A percentile compares a stretch with the other conserved stretches of the same genome.
Conservation (phyloP, 2,329 filamentous ascomycete species). For the Aspergillus piperis region DNA sequence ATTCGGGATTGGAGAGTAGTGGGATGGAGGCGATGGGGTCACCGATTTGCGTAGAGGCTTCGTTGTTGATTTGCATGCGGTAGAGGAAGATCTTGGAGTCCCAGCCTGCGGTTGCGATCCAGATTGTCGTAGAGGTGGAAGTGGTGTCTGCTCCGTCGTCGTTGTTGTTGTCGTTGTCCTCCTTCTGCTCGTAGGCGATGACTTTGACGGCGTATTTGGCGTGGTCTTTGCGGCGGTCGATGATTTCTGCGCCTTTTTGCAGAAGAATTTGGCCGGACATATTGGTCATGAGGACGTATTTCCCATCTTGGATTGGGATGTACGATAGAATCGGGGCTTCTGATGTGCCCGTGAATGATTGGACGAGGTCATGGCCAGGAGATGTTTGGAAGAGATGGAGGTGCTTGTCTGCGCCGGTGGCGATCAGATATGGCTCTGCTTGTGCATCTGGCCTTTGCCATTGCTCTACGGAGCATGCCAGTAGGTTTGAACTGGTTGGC, state of each 20-base stretch:
- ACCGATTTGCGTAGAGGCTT: constrained; percentile 21
- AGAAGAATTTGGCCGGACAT: constrained; percentile 62
- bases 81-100: constrained; percentile 60
- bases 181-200: constrained; percentile 37
- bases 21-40: constrained; percentile 32
- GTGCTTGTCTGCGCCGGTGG: constrained; percentile 50
- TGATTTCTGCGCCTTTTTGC: constrained; percentile 45
- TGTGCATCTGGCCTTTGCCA: constrained; percentile 25
- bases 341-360: constrained; percentile 32
- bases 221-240: constrained; percentile 58
- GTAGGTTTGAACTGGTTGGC: constrained; percentile 56
- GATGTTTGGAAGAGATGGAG: constrained; percentile 48
- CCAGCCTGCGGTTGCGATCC: constrained; percentile 63
- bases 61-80: constrained; percentile 22
- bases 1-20: constrained; percentile 58
- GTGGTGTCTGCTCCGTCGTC: neutral
- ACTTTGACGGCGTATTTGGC: constrained; percentile 61
- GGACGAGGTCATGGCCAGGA: constrained; percentile 20
- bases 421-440: constrained; percentile 38
- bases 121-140: constrained; percentile 19
- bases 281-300: constrained; percentile 53
- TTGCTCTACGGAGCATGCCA: constrained; percentile 50
- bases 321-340: constrained; percentile 56
- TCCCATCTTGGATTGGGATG: constrained; percentile 42
- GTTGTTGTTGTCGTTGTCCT: constrained; percentile 18